Base-by-base conservation (phyloP, 2,329 filamentous ascomycete genomes). In the Epichloe gansuensis region DNA sequence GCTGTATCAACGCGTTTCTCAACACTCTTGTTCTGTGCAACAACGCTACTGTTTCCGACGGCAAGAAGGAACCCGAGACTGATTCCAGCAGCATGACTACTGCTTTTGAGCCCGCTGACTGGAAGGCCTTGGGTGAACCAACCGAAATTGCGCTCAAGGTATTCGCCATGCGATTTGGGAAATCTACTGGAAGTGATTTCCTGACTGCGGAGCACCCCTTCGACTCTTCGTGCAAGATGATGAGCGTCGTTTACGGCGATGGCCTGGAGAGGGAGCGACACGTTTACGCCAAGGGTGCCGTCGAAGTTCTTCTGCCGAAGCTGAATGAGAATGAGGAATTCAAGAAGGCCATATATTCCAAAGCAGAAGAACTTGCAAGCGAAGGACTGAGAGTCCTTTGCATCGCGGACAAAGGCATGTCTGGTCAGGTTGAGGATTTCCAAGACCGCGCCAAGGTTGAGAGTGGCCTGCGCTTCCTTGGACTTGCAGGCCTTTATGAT, bases 71-170 rank as follows among this genome's bases (percentile, higher is more conserved):
- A 51, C 61, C 66, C n/a, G 68, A 70, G 50, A 70, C 68, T 21
- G 74, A 76, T 57, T 71, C 72, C 9, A 73, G 71, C 46, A 75
- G 73, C 35, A 69, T 72, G 48, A 72, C 73, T 4, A 75, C 72
- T 8, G 62, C 69, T n/a, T 67, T 71, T 13, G 67, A 70, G 15
- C 65, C 68, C 31, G 63, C 66, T 3, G 63, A 70, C 2, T 85
- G 81, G 80, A 75, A 72, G 43, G 80, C 80, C 21, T 69, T 81
- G 43, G 83, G 82, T 48, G 82, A 86, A 58, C 82, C 83, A 3
- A 88, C 85, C 3, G 85, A 88, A 59, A 86, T 88, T 54, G 84
- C 85, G 11, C 77, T 88, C 15, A 82, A 86, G 57, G 83, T 88
- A 9, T 83, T 88, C 55, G 83, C 84, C 46, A 81, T 83, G 69